Evolutionary conservation across 2,329 filamentous ascomycete genomes (phyloP), one percentile per base, ranked within the genome.

Genomic region (Ceratocystis diversiconidia): DNA sequence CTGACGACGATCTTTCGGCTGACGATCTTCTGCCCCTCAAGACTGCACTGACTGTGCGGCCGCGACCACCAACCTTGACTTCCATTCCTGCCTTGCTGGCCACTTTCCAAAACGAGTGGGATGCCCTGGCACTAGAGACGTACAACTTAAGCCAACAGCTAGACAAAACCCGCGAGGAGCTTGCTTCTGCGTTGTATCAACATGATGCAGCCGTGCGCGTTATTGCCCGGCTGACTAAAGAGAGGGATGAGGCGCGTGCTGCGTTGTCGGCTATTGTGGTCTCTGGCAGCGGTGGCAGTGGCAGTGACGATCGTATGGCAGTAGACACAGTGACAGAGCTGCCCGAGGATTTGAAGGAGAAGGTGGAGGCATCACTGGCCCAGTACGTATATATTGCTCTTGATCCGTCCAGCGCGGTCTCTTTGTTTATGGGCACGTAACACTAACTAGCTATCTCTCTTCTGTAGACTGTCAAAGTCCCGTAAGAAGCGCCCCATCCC

Each of bases 101-200:
- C 62, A 88, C 92, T 48, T 97, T 99, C 75, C 94, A 99, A 75
- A 95, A 95, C 75, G 94, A 99, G 80, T 99, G 94, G 94, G 94
- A 99, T 74, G 87, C 92, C 7, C 79, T 96, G 57, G 90, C 92
- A 12, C 80, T 97, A 44, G 94, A 99, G 77, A 89, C 90, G 62
- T 96, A 91, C 75, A 94, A 90, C 70, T 79, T 97, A 68, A 88
- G 89, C 77, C 89, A 96, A 75, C 90, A 96, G 73, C 80, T 99
- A 68, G 82, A 87, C 63, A 89, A 95, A 74, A 95, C 92, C 52
- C 82, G 92, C 70, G 92, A 96, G 77, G 94, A 99, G 78, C 84
- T 99, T 66, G 90, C 90, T 66, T 94, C 90, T 1, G 90, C 94
- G 0, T 81, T 99, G 28, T 99, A 99, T 76, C 92, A 97, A 77